Conservation (phyloP, 139 green algal genomes). For the Chlamydomonas eustigma region DNA sequence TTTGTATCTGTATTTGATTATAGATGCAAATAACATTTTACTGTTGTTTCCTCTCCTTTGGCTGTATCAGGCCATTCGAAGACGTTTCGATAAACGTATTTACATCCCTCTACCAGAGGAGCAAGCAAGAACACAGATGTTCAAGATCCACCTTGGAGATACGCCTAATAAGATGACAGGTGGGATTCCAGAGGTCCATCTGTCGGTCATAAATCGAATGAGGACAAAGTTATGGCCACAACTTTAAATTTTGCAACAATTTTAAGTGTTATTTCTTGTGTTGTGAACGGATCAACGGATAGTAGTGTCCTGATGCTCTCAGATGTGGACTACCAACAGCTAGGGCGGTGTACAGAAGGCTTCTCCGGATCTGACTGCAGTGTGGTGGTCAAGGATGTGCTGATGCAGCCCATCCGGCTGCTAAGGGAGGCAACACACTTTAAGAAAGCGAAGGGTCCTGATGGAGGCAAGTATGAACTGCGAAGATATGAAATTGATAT, state of each 20-base stretch:
- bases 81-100: conserved; percentile 93
- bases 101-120: conserved; percentile 97
- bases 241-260: neutral
- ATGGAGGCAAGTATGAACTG: conserved; percentile 24
- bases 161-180: conserved; percentile 78
- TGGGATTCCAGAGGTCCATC: conserved; percentile 3
- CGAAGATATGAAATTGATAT: too few relatives aligned
- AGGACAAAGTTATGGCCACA: neutral
- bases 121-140: conserved; percentile 86
- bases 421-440: conserved; percentile 92
- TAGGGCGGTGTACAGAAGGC: conserved; percentile 79
- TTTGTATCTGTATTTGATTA: too few relatives aligned
- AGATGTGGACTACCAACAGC: conserved; percentile 70
- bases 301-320: too few relatives aligned
- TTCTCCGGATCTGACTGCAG: conserved; percentile 85
- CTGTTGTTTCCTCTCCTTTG: neutral
- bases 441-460: conserved; percentile 39
- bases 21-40: too few relatives aligned
- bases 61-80: conserved; percentile 39
- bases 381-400: conserved; percentile 91
- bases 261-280: neutral
- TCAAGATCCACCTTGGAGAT: conserved; percentile 94
- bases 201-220: neutral
- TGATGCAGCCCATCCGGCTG: conserved; percentile 96
- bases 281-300: neutral